Conservation (phyloP, 2,329 filamentous ascomycete species). For the Colletotrichum truncatum region DNA sequence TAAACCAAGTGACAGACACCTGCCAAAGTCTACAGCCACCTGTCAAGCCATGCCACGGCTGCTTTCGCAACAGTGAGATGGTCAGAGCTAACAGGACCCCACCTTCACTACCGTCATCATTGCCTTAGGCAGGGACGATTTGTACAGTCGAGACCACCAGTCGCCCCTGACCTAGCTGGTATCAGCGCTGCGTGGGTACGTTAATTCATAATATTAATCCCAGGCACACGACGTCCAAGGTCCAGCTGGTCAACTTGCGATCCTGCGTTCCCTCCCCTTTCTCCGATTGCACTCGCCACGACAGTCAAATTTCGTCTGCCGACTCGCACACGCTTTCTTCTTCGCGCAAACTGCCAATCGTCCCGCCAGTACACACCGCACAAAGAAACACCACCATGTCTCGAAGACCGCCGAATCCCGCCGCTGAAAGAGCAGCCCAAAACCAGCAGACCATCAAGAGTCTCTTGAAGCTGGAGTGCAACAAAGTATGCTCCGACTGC, state of each 20-base stretch:
- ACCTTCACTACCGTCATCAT: conserved; percentile 25
- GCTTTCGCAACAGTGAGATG: background rate
- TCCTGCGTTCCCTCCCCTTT: conserved; percentile 8
- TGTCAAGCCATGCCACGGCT: background rate
- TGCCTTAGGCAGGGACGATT: conserved; percentile 28
- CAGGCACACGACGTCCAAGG: conserved; percentile 15
- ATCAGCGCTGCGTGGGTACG: conserved; percentile 23
- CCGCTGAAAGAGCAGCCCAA: conserved; percentile 87
- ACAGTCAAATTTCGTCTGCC: background rate
- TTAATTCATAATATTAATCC: conserved; percentile 24
- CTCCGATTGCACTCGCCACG: background rate
- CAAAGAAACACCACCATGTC: conserved; percentile 68
- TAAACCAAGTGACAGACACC: background rate
- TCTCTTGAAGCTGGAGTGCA: conserved; percentile 91
- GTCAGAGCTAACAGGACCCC: conserved; percentile 7
- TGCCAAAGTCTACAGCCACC: background rate
- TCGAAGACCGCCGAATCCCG: conserved; percentile 78
- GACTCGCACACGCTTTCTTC: background rate
- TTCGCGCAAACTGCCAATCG: background rate
- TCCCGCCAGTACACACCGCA: background rate
- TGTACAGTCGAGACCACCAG: conserved; percentile 15
- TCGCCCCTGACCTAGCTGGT: conserved; percentile 27
- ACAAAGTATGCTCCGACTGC: conserved; percentile 98
- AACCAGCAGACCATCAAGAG: conserved; percentile 95
- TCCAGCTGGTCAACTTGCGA: conserved; percentile 20